Percentiles rank a stretch among this genome's conserved stretches.
phyloP scores from a whole-genome alignment of 192 early-diverging fungal species.

The Coemansia sp. region DNA sequence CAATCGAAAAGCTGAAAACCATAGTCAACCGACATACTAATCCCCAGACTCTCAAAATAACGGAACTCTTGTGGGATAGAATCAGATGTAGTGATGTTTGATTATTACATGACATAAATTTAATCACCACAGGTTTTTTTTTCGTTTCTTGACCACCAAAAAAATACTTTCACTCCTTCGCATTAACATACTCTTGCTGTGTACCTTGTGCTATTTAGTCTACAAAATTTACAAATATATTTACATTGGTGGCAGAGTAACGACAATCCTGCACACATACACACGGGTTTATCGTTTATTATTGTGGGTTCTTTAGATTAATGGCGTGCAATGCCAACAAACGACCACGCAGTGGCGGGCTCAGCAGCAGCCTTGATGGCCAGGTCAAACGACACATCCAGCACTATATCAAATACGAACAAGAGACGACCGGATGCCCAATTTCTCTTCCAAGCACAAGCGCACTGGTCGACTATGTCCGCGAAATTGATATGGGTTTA shows the following conservation, averaged over 20 bases:
- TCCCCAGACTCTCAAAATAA: not conserved
- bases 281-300: not conserved
- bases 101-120: not conserved
- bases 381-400: constrained; percentile 21
- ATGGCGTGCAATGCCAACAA: constrained; percentile 38
- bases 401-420: constrained; percentile 21
- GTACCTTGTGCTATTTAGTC: too few relatives aligned
- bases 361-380: constrained; percentile 31
- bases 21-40: too few relatives aligned
- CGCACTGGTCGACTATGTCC: constrained; percentile 32
- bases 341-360: constrained; percentile 24
- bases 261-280: too few relatives aligned
- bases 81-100: not conserved
- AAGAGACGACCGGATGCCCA: constrained; percentile 10
- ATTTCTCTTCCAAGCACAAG: constrained; percentile 18
- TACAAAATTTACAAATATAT: too few relatives aligned
- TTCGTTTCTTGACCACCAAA: not conserved
- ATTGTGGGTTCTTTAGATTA: too few relatives aligned
- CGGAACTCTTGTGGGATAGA: not conserved
- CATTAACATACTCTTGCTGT: too few relatives aligned
- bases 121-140: too few relatives aligned
- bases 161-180: not conserved
- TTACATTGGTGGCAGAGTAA: too few relatives aligned
- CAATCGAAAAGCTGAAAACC: too few relatives aligned
- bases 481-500: constrained; percentile 21